These are phyloP conservation scores for Terfezia claveryi DNA, from an alignment of 495 filamentous ascomycete genomes.

Conservation along the genomic window DNA sequence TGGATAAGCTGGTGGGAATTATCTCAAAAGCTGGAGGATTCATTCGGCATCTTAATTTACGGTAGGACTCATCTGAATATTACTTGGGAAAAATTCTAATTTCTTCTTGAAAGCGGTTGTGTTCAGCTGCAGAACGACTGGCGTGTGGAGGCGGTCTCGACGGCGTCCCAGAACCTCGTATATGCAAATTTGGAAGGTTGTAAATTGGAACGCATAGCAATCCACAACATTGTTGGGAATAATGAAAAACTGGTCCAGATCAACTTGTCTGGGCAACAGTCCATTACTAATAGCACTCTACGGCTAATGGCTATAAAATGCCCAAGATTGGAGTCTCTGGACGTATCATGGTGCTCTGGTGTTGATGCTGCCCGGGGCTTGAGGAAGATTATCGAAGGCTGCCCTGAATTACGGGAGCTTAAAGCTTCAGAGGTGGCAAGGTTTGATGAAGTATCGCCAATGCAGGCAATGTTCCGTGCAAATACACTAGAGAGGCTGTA, in stretches of 20 bases:
- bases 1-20: constrained; percentile 61
- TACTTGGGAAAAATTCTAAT: neutral
- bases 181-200: constrained; percentile 78
- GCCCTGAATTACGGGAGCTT: constrained; percentile 52
- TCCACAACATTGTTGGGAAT: constrained; percentile 57
- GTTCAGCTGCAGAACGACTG: constrained; percentile 60
- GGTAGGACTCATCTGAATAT: constrained; percentile 1
- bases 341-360: constrained; percentile 77
- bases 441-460: constrained; percentile 48
- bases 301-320: constrained; percentile 72
- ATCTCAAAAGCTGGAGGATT: constrained; percentile 73
- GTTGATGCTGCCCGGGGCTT: constrained; percentile 60
- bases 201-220: constrained; percentile 43
- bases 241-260: constrained; percentile 60
- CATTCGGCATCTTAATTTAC: constrained; percentile 65
- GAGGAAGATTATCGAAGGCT: constrained; percentile 45
- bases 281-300: constrained; percentile 66
- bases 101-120: constrained; percentile 29
- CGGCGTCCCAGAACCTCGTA: constrained; percentile 64
- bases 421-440: constrained; percentile 63
- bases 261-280: constrained; percentile 60
- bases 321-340: constrained; percentile 55
- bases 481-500: constrained; percentile 67
- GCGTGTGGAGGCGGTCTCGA: constrained; percentile 48
- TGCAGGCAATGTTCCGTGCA: constrained; percentile 46